A percentile compares a stretch with the other conserved stretches of the same genome.
Conservation (phyloP, 441 rosid species). For the Eutrema salsugineum region DNA sequence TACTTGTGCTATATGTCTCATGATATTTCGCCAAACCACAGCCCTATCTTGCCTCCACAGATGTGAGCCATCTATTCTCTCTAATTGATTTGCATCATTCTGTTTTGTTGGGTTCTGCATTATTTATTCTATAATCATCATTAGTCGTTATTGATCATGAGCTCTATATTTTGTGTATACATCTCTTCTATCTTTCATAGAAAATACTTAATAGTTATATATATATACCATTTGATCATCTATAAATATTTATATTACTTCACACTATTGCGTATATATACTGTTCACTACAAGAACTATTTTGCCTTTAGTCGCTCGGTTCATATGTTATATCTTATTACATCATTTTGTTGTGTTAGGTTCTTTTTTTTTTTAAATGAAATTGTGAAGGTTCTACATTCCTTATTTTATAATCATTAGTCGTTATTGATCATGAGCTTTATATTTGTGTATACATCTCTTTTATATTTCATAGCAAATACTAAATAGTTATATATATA, state of each 20-base stretch:
- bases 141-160: background rate
- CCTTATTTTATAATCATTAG: background rate
- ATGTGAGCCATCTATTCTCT: background rate
- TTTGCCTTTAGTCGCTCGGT: background rate
- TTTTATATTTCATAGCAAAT: background rate
- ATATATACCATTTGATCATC: too few relatives aligned
- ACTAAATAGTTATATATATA: too few relatives aligned
- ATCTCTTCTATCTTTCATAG: background rate
- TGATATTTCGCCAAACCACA: background rate
- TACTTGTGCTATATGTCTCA: background rate
- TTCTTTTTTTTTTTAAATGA: too few relatives aligned
- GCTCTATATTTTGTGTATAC: background rate
- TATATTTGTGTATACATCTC: background rate
- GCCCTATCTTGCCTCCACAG: background rate
- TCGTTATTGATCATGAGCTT: background rate
- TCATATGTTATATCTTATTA: background rate
- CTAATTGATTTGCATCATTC: too few relatives aligned
- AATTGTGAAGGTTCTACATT: too few relatives aligned
- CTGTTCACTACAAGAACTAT: background rate
- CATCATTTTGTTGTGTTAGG: background rate
- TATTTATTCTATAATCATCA: background rate
- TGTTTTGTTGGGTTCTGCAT: background rate
- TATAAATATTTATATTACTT: background rate
- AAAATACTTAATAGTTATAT: too few relatives aligned
- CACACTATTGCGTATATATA: background rate